phyloP scores from a whole-genome alignment of 495 filamentous ascomycete species.

The Penicillium cinerascens region DNA sequence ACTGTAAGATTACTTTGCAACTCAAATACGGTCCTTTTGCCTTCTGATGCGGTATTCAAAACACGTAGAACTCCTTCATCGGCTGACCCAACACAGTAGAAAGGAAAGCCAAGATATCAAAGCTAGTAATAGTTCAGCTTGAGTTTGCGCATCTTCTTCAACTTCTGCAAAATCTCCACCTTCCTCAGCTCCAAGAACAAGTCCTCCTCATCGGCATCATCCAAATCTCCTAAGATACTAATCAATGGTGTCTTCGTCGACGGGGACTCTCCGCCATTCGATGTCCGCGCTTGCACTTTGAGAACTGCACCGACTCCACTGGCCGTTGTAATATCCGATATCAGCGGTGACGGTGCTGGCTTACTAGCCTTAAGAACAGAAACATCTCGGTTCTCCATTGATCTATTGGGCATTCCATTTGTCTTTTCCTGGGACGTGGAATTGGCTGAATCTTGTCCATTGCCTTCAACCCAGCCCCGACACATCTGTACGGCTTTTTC shows the following conservation, averaged over 20 bases:
- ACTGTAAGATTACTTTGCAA: no score
- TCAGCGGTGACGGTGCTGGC: neutral
- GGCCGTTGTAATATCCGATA: slow-evolving; percentile 8
- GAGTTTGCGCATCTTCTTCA: slow-evolving; percentile 34
- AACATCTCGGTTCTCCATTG: neutral
- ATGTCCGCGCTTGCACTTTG: slow-evolving; percentile 10
- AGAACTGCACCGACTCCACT: neutral
- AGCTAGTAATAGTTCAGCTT: slow-evolving; percentile 22
- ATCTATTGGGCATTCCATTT: neutral
- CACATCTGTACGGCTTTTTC: slow-evolving; percentile 83
- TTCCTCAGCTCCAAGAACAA: slow-evolving; percentile 38
- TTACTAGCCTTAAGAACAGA: neutral
- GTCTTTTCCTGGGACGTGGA: neutral
- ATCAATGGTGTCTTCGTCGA: slow-evolving; percentile 18
- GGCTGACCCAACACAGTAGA: no score
- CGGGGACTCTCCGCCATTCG: slow-evolving; percentile 16
- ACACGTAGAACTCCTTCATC: neutral
- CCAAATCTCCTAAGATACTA: slow-evolving; percentile 29
- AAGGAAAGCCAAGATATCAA: neutral
- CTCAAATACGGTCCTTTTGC: no score
- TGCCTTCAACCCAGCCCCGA: slow-evolving; percentile 61
- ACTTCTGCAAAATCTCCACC: slow-evolving; percentile 40
- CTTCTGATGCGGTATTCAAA: neutral
- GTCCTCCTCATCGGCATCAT: slow-evolving; percentile 42
- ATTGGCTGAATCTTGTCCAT: neutral